Evolutionary conservation across 2,329 filamentous ascomycete species (phyloP).

Genomic region (Aspergillus sp.): DNA sequence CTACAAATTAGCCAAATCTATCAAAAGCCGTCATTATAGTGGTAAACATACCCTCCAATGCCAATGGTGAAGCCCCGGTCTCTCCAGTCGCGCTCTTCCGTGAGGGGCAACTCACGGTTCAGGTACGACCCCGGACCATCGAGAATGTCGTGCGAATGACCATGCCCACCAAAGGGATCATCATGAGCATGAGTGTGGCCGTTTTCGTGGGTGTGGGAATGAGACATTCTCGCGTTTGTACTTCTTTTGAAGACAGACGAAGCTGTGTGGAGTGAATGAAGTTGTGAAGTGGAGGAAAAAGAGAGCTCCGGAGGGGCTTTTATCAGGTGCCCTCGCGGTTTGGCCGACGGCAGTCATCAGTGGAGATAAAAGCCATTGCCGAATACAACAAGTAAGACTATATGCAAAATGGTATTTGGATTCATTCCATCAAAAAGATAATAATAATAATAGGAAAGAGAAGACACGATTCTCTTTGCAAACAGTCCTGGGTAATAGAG

Average conservation of each 20-base stretch:
- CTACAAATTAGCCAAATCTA: constrained; percentile 37
- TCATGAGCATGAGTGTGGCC: constrained; percentile 34
- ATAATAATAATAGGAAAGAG: too few species aligned
- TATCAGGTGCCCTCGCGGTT: too few species aligned
- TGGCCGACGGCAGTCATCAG: too few species aligned
- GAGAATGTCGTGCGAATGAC: constrained; percentile 92
- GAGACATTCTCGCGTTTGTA: background rate
- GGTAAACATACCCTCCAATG: constrained; percentile 71
- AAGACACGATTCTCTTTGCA: background rate
- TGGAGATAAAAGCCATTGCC: too few species aligned
- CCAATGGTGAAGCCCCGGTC: constrained; percentile 91
- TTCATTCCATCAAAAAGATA: too few species aligned
- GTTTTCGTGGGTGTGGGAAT: constrained; percentile 7
- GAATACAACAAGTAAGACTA: too few species aligned
- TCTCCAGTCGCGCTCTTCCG: constrained; percentile 77
- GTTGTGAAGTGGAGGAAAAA: too few species aligned
- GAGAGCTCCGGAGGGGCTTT: too few species aligned
- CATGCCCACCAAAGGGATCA: constrained; percentile 56
- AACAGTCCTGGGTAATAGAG: background rate
- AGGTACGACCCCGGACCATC: constrained; percentile 86
- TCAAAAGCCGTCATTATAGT: too few species aligned
- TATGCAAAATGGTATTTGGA: too few species aligned
- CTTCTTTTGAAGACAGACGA: background rate
- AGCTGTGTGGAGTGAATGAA: background rate
- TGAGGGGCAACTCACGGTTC: constrained; percentile 85